Percentiles rank a stretch among this genome's conserved stretches.
Evolutionary conservation across 352 stramenopile species (phyloP).

Genomic region (Thraustotheca clavata): DNA sequence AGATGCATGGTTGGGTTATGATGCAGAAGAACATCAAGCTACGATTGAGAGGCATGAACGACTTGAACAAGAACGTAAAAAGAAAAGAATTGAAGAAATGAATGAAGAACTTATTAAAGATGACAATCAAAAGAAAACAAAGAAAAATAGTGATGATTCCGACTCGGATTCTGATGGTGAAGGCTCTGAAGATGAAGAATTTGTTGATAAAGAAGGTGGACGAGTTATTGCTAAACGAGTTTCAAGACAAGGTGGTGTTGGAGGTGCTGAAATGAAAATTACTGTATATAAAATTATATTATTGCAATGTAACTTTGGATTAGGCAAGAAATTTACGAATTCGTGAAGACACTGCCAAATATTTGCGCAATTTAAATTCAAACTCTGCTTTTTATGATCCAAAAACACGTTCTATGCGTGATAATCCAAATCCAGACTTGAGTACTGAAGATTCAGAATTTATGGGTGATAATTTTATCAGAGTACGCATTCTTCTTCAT

Average conservation of each 20-base stretch:
- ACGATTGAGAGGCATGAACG: slow-evolving; percentile 77
- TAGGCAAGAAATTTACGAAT: slow-evolving; percentile 96
- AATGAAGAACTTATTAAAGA: slow-evolving; percentile 27
- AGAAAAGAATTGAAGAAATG: slow-evolving; percentile 43
- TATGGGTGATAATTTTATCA: slow-evolving; percentile 93
- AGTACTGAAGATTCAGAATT: slow-evolving; percentile 90
- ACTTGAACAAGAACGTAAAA: slow-evolving; percentile 45
- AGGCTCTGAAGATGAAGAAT: slow-evolving; percentile 86
- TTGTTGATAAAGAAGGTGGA: slow-evolving; percentile 87
- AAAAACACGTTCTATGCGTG: slow-evolving; percentile 97
- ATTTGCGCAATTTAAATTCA: slow-evolving; percentile 96
- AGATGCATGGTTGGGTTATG: slow-evolving; percentile 95
- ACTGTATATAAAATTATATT: slow-evolving; percentile 22
- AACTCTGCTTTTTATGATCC: slow-evolving; percentile 99
- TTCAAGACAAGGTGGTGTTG: slow-evolving; percentile 92
- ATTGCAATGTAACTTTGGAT: not conserved
- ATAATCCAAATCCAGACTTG: slow-evolving; percentile 96
- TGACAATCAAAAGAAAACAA: slow-evolving; percentile 24
- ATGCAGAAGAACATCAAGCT: slow-evolving; percentile 66
- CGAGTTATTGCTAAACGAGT: slow-evolving; percentile 92
- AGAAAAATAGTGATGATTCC: slow-evolving; percentile 32
- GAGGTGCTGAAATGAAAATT: slow-evolving; percentile 97
- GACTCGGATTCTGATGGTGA: slow-evolving; percentile 89
- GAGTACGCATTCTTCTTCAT: slow-evolving; percentile 18
- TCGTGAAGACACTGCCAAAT: slow-evolving; percentile 99